Base-by-base conservation (phyloP, 2,329 filamentous ascomycete species). In the Helicocarpus griseus region DNA sequence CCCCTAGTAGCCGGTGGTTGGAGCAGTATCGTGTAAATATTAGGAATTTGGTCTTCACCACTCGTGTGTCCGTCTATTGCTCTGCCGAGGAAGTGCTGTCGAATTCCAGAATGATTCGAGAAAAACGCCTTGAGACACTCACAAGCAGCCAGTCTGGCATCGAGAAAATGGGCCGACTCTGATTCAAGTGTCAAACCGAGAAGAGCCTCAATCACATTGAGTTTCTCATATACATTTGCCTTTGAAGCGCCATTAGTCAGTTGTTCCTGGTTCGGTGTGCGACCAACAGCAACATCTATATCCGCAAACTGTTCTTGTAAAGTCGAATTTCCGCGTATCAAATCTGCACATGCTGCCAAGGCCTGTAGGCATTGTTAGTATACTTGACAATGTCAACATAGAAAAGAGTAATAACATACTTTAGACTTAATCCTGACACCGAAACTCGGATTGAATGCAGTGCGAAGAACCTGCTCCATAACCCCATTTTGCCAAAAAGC, bases 41-140 rank as follows among this genome's bases (percentile, higher is more conserved):
- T 98, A 11, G 89, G 86, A 4, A 87, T 86, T 62, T 93, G 87
- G 62, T 95, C 85, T 41, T 82, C 78, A 1, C 85, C 87, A 38
- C 83, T 83, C 48, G 77, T 73, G 66, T 96, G 88, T 0, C 91
- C 90, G 54, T 91, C 87, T 57, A 98, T 95, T 2, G 93, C 93
- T 61, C 91, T 80, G 49, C 83, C 79, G 19, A 97, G 74, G 61
- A 97, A 96, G 69, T 97, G 90, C 49, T 84, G 76, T 43, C 86
- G 83, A 54, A 96, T 91, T 51, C 86, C 82, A 35, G 82, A 71
- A 65, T 97, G 90, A 43, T 85, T 82, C 60, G 80, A 82, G 61
- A 96, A 89, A 67, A 98, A 98, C 2, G 93, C 89, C 67, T 95
- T 90, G 55, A 98, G 81, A 62, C 91, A 95, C 60, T 91, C 85